These are phyloP conservation scores for Diplodia sapinea DNA, from an alignment of 2,329 filamentous ascomycete genomes.

Conservation along the genomic window DNA sequence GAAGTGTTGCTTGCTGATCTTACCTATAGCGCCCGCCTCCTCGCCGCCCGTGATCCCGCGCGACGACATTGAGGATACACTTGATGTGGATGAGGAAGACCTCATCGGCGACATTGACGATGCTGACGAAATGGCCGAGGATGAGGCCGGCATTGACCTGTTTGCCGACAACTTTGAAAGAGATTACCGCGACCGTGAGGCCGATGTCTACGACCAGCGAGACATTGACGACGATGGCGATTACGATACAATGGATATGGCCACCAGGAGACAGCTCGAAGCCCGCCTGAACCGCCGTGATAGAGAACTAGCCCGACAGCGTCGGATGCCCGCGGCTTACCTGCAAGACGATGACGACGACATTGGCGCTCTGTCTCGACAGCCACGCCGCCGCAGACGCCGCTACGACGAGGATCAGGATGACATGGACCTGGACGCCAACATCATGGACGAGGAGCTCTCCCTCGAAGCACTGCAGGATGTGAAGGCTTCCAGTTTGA, in stretches of 20 bases:
- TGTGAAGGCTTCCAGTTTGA: constrained; percentile 89
- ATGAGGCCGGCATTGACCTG: constrained; percentile 72
- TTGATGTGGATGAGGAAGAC: constrained; percentile 64
- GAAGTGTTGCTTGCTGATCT: background rate
- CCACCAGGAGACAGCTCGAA: constrained; percentile 72
- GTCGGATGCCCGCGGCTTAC: constrained; percentile 74
- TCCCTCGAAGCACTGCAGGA: constrained; percentile 90
- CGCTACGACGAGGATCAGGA: constrained; percentile 94
- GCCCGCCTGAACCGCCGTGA: constrained; percentile 76
- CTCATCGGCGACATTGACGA: constrained; percentile 69
- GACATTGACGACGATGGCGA: constrained; percentile 78
- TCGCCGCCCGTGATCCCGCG: constrained; percentile 71
- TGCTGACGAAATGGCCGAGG: constrained; percentile 71
- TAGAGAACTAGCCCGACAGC: constrained; percentile 69
- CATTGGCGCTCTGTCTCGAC: constrained; percentile 81
- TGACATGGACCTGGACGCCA: constrained; percentile 83
- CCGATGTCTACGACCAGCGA: constrained; percentile 68
- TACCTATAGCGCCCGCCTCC: constrained; percentile 58
- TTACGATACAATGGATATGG: constrained; percentile 72
- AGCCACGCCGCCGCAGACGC: constrained; percentile 83
- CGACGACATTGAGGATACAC: constrained; percentile 67
- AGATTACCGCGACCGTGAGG: constrained; percentile 62
- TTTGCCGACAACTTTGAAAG: constrained; percentile 73
- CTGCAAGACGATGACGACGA: constrained; percentile 82
- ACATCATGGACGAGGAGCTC: constrained; percentile 95